Evolutionary conservation across 257 asterid genomes (phyloP).

Genomic region (Parsonsia alboflavescens): DNA sequence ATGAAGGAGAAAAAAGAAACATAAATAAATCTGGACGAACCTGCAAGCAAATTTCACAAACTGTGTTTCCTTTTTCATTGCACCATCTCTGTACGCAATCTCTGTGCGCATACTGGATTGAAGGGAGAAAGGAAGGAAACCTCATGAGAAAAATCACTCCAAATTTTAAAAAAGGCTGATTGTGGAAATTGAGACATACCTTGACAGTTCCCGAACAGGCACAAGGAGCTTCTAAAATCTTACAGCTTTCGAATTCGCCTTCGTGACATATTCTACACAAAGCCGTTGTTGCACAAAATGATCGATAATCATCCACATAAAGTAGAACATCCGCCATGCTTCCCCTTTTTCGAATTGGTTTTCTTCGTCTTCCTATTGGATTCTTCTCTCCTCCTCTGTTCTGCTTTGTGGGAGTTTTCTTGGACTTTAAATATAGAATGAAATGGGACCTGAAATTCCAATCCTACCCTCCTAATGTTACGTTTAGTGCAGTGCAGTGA

Average conservation of each 20-base stretch:
- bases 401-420: slow-evolving; percentile 11
- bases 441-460: slow-evolving; percentile 25
- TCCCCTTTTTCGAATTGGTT: neutral
- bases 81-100: slow-evolving; percentile 98
- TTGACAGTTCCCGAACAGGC: slow-evolving; percentile 90
- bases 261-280: slow-evolving; percentile 91
- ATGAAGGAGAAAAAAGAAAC: slow-evolving; percentile 7
- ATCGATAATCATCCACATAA: slow-evolving; percentile 39
- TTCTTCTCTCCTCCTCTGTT: slow-evolving; percentile 18
- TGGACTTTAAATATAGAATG: slow-evolving; percentile 19
- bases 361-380: slow-evolving; percentile 5
- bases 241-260: slow-evolving; percentile 59
- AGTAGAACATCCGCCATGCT: slow-evolving; percentile 57
- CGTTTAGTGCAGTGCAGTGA: neutral
- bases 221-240: slow-evolving; percentile 64
- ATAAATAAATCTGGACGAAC: slow-evolving; percentile 14
- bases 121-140: neutral
- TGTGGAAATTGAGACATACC: slow-evolving; percentile 28
- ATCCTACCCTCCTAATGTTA: slow-evolving; percentile 23
- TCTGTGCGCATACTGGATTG: slow-evolving; percentile 75
- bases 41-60: slow-evolving; percentile 90
- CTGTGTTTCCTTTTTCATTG: slow-evolving; percentile 74
- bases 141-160: neutral
- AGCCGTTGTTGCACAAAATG: slow-evolving; percentile 16
- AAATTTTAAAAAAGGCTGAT: neutral